A percentile compares a stretch with the other conserved stretches of the same genome.
Conservation (phyloP, 345 rosid species). For the Sonneratia alba region DNA sequence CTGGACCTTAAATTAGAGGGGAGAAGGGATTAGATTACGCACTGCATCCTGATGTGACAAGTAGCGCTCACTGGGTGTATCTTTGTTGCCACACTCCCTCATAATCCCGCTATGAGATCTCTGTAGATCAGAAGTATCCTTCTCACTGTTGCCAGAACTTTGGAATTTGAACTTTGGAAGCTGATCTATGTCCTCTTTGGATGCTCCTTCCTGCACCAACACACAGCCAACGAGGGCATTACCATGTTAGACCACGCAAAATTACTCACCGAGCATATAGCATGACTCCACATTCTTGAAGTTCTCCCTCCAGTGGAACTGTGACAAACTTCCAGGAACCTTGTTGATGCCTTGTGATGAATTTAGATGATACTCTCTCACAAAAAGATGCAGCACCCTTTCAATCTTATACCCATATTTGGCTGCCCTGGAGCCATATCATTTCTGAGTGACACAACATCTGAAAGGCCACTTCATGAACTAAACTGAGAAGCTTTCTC, state of each 20-base stretch:
- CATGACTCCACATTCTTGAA: neutral
- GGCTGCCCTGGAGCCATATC: neutral
- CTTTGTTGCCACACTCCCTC: constrained; percentile 67
- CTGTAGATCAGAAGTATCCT: constrained; percentile 32
- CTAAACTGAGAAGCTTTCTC: too few relatives aligned
- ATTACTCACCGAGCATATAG: neutral
- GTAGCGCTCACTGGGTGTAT: constrained; percentile 51
- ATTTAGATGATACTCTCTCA: neutral
- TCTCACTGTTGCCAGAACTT: constrained; percentile 32
- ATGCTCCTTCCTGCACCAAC: constrained; percentile 79
- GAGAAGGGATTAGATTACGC: constrained; percentile 14
- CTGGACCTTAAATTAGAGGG: neutral
- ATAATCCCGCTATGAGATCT: constrained; percentile 59
- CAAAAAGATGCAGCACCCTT: neutral
- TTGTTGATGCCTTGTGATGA: neutral
- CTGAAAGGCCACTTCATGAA: too few relatives aligned
- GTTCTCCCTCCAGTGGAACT: neutral
- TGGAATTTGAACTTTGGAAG: constrained; percentile 70
- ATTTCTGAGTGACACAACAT: neutral
- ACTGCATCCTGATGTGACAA: constrained; percentile 81
- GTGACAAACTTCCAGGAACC: neutral
- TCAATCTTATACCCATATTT: neutral
- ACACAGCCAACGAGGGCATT: constrained; percentile 8
- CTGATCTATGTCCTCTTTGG: constrained; percentile 83
- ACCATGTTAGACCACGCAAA: neutral